Evolutionary conservation across 2,329 filamentous ascomycete genomes (phyloP).

Genomic region (Aureobasidium vineae): DNA sequence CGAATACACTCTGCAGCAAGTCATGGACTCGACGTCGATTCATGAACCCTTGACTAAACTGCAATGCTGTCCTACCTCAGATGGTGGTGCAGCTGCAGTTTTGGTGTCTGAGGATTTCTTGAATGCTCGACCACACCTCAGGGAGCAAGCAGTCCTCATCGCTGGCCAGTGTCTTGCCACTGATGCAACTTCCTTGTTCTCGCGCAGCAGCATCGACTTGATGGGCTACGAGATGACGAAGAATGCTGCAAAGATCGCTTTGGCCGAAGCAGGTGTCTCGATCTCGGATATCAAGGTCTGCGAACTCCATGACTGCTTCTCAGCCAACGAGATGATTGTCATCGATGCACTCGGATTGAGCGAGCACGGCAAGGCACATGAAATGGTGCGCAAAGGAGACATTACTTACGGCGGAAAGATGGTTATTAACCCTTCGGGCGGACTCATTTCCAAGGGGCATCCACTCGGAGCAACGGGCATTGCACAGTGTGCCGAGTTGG

Average conservation of each 20-base stretch:
- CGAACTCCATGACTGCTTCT: constrained; percentile 97
- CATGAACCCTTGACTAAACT: constrained; percentile 89
- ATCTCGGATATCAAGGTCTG: constrained; percentile 74
- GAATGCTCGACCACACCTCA: constrained; percentile 77
- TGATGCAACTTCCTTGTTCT: constrained; percentile 77
- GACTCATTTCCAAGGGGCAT: constrained; percentile 94
- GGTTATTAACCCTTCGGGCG: constrained; percentile 90
- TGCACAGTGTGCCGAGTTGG: constrained; percentile 90
- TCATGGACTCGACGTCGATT: constrained; percentile 73
- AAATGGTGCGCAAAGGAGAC: constrained; percentile 80
- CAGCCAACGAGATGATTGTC: constrained; percentile 86
- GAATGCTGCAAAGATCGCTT: constrained; percentile 66
- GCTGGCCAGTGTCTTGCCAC: constrained; percentile 87
- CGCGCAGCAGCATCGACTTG: constrained; percentile 76
- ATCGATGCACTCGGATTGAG: constrained; percentile 81
- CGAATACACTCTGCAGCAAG: constrained; percentile 83
- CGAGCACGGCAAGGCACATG: constrained; percentile 80
- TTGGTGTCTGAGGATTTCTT: constrained; percentile 88
- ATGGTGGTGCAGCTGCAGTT: constrained; percentile 84
- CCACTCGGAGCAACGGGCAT: constrained; percentile 92
- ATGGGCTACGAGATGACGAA: constrained; percentile 85
- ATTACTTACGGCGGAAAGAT: constrained; percentile 85
- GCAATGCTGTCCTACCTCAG: constrained; percentile 97
- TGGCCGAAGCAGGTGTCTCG: constrained; percentile 66
- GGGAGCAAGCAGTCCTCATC: constrained; percentile 78